phyloP scores from a whole-genome alignment of 108 stramenopile species.

The Cyclotella choctawhatcheeana region DNA sequence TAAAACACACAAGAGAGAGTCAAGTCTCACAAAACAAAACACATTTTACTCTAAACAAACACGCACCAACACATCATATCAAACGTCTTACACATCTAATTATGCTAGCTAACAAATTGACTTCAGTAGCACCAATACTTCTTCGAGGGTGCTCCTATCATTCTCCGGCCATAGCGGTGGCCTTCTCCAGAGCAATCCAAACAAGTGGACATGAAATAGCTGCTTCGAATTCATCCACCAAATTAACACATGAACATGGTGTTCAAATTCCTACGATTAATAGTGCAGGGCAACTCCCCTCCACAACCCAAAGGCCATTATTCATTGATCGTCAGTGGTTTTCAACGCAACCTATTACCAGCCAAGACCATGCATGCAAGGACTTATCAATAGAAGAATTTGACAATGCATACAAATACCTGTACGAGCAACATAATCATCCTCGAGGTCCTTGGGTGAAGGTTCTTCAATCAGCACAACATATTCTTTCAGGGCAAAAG shows the following conservation, averaged over 20 bases:
- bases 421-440: slow-evolving; percentile 38
- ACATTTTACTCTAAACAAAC: too few species aligned
- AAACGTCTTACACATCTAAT: too few species aligned
- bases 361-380: slow-evolving; percentile 15
- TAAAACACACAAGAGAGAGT: too few species aligned
- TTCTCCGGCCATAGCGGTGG: slow-evolving; percentile 26
- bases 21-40: too few species aligned
- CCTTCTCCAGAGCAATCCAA: slow-evolving; percentile 14
- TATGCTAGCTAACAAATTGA: slow-evolving; percentile 3
- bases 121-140: slow-evolving; percentile 2
- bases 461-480: slow-evolving; percentile 25
- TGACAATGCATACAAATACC: slow-evolving; percentile 33
- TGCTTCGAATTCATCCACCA: background rate
- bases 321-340: slow-evolving; percentile 17
- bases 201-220: background rate
- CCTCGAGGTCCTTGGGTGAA: slow-evolving; percentile 41
- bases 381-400: slow-evolving; percentile 38
- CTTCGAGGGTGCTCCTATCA: slow-evolving; percentile 19
- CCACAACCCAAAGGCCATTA: background rate
- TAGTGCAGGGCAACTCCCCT: background rate
- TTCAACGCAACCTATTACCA: slow-evolving; percentile 33
- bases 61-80: too few species aligned
- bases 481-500: slow-evolving; percentile 23
- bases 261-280: background rate
- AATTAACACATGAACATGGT: background rate